A percentile compares a stretch with the other conserved stretches of the same genome.
Conservation (phyloP, 2,329 filamentous ascomycete species). For the Aspergillus sp. region DNA sequence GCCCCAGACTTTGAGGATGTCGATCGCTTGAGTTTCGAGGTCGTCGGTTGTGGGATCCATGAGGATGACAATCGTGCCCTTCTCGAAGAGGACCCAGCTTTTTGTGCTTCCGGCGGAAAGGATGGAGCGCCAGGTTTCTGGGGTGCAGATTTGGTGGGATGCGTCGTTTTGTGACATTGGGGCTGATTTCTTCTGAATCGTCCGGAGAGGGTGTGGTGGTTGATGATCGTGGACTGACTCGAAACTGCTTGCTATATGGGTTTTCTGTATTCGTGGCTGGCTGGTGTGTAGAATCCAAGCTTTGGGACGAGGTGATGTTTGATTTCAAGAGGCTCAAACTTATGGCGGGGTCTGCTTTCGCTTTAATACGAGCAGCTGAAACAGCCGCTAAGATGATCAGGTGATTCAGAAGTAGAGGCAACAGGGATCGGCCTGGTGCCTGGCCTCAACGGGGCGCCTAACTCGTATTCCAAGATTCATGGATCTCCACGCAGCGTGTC, state of each 20-base stretch:
- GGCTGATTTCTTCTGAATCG: not conserved
- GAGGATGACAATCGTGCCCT: constrained; percentile 13
- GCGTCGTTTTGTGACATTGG: not conserved
- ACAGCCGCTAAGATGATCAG: not conserved
- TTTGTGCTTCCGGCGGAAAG: not conserved
- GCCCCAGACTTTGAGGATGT: constrained; percentile 4
- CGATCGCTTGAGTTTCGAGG: constrained; percentile 7
- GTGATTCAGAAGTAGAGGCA: not conserved
- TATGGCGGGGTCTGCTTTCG: not conserved
- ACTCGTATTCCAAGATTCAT: not conserved
- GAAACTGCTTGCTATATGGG: not conserved
- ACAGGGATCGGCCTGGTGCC: not conserved
- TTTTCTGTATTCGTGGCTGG: not conserved
- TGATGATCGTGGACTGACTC: not conserved
- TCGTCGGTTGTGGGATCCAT: not conserved
- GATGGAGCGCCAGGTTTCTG: constrained; percentile 1
- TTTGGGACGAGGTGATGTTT: not conserved
- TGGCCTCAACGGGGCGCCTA: no score
- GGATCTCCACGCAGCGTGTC: constrained; percentile 5
- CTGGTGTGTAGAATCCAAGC: not conserved
- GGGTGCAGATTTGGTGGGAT: not conserved
- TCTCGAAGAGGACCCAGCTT: constrained; percentile 18
- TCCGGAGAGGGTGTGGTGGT: not conserved
- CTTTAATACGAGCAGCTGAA: not conserved
- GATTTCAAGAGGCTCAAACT: no score